These are phyloP conservation scores for Calonectria pseudoreteaudii DNA, from an alignment of 2,329 filamentous ascomycete genomes.

Conservation along the genomic window DNA sequence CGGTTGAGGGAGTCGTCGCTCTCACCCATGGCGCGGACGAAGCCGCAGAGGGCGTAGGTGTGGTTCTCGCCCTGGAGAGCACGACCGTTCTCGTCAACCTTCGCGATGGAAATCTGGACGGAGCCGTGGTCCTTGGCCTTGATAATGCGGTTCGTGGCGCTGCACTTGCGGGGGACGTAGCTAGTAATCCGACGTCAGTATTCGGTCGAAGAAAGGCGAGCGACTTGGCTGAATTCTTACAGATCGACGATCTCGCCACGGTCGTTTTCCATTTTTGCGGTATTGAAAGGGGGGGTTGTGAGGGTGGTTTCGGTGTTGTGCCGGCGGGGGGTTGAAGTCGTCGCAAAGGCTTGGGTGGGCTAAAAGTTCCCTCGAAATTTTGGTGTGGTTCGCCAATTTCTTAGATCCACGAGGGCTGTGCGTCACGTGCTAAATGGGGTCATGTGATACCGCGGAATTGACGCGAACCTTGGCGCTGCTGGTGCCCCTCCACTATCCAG, in stretches of 20 bases:
- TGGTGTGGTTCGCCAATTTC: conserved; percentile 51
- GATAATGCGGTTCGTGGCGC: conserved; percentile 99
- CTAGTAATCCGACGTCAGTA: conserved; percentile 60
- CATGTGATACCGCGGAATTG: conserved; percentile 51
- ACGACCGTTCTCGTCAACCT: conserved; percentile 99
- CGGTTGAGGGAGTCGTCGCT: conserved; percentile 96
- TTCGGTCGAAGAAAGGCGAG: conserved; percentile 20
- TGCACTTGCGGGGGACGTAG: conserved; percentile 99
- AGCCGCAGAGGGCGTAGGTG: conserved; percentile 96
- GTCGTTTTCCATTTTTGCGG: conserved; percentile 98
- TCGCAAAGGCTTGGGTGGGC: conserved; percentile 47
- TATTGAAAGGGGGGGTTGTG: conserved; percentile 43
- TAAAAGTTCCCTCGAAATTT: conserved; percentile 46
- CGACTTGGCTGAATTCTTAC: conserved; percentile 67
- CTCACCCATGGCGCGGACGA: conserved; percentile 98
- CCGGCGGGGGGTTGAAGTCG: conserved; percentile 46
- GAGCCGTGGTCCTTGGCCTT: conserved; percentile 99
- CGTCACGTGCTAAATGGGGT: conserved; percentile 44
- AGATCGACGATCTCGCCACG: conserved; percentile 99
- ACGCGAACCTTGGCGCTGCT: conserved; percentile 40
- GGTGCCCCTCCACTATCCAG: background rate
- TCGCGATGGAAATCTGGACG: conserved; percentile 96
- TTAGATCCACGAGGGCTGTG: conserved; percentile 51
- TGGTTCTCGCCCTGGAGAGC: conserved; percentile 95
- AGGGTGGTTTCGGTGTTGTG: conserved; percentile 45